A percentile compares a stretch with the other conserved stretches of the same genome.
Conservation (phyloP, 1,284 basidiomycete species). For the Trichosporon sp. region DNA sequence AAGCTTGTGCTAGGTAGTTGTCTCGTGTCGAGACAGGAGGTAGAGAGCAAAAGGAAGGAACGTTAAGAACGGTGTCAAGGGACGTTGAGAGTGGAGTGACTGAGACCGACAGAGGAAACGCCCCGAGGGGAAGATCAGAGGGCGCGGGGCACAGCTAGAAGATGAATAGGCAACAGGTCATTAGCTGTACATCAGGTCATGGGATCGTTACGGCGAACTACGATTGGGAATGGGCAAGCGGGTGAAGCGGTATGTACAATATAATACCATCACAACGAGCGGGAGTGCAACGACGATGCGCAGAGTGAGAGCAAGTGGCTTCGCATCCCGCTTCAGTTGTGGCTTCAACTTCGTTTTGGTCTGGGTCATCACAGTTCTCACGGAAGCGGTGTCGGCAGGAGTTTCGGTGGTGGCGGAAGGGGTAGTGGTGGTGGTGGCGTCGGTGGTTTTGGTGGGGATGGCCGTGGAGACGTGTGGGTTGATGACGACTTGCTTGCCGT, state of each 20-base stretch:
- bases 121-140: too few relatives aligned
- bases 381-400: too few relatives aligned
- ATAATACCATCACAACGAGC: background rate
- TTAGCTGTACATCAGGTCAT: background rate
- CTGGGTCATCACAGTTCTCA: background rate
- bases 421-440: background rate
- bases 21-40: too few relatives aligned
- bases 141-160: too few relatives aligned
- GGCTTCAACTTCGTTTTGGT: background rate
- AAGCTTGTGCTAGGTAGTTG: too few relatives aligned
- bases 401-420: background rate
- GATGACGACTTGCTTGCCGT: background rate
- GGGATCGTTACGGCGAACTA: background rate
- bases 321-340: background rate
- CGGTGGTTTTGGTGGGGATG: too few relatives aligned
- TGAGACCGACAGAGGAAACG: too few relatives aligned
- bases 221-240: background rate
- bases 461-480: background rate
- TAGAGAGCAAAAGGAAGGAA: too few relatives aligned
- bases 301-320: background rate
- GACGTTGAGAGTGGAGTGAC: too few relatives aligned
- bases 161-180: too few relatives aligned
- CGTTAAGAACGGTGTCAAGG: too few relatives aligned
- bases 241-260: background rate
- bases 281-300: background rate